These are phyloP conservation scores for Cymodocea nodosa DNA, from an alignment of 116 monocot species.

Conservation along the genomic window DNA sequence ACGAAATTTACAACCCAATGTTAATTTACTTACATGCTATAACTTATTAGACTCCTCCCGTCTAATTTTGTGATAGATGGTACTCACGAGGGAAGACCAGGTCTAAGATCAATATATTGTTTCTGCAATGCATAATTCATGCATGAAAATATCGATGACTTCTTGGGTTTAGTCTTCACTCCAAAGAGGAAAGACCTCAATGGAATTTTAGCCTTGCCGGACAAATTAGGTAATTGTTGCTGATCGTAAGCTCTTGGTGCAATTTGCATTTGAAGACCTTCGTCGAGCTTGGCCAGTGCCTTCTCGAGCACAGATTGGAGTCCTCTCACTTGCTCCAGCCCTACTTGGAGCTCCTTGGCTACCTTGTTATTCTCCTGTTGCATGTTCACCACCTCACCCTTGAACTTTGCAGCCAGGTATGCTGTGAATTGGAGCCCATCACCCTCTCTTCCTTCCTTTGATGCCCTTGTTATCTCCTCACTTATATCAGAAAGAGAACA, in stretches of 20 bases:
- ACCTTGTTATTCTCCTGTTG: conserved; percentile 86
- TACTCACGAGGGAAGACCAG: conserved; percentile 1
- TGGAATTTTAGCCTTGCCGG: conserved; percentile 40
- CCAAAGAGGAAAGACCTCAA: conserved; percentile 62
- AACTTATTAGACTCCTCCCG: background rate
- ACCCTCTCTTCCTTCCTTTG: conserved; percentile 6
- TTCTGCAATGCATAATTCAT: conserved; percentile 62
- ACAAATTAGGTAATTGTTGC: conserved; percentile 20
- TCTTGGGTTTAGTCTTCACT: conserved; percentile 45
- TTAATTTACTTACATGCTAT: background rate
- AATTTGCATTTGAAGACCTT: conserved; percentile 8
- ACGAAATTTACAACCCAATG: background rate
- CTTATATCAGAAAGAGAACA: conserved; percentile 40
- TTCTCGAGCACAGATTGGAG: conserved; percentile 48
- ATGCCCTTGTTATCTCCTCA: conserved; percentile 57
- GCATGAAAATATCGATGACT: conserved; percentile 58
- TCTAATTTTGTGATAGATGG: background rate
- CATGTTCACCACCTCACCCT: conserved; percentile 86
- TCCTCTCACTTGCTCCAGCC: conserved; percentile 39
- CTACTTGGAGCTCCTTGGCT: conserved; percentile 50
- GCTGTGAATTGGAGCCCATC: conserved; percentile 34
- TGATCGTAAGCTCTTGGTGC: background rate
- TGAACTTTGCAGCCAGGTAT: conserved; percentile 78
- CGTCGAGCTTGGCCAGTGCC: conserved; percentile 22
- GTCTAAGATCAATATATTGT: conserved; percentile 38